Evolutionary conservation across 148 eudicot species (phyloP).

Genomic region (Persicaria maculosa): DNA sequence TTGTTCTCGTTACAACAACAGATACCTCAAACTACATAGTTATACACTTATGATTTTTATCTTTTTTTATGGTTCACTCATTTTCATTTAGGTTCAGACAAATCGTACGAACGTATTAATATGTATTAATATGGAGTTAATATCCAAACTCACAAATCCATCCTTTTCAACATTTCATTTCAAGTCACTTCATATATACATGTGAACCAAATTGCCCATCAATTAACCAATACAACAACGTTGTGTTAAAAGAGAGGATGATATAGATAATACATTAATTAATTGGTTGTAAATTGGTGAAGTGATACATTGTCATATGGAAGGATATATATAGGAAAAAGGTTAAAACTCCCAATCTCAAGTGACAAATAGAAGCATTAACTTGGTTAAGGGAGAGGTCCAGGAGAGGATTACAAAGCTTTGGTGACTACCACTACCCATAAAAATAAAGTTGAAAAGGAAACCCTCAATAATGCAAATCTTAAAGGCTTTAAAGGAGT

Average conservation of each 20-base stretch:
- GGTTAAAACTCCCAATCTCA: neutral
- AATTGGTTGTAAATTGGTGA: neutral
- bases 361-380: neutral
- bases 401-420: constrained; percentile 11
- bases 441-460: constrained; percentile 7
- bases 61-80: too few relatives aligned
- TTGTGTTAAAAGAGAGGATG: neutral
- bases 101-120: too few relatives aligned
- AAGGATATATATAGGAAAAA: neutral
- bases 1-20: too few relatives aligned
- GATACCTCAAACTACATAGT: too few relatives aligned
- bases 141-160: too few relatives aligned
- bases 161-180: too few relatives aligned
- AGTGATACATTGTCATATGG: neutral
- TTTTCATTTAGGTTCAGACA: too few relatives aligned
- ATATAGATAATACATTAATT: neutral
- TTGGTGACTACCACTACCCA: constrained; percentile 2
- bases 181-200: too few relatives aligned
- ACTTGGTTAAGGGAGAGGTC: constrained; percentile 3
- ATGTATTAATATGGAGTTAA: too few relatives aligned
- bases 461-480: constrained; percentile 5
- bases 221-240: neutral
- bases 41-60: too few relatives aligned
- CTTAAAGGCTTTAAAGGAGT: constrained; percentile 2
- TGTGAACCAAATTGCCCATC: too few relatives aligned